These are phyloP conservation scores for Plectosphaerella plurivora DNA, from an alignment of 2,329 filamentous ascomycete species.

Conservation along the genomic window DNA sequence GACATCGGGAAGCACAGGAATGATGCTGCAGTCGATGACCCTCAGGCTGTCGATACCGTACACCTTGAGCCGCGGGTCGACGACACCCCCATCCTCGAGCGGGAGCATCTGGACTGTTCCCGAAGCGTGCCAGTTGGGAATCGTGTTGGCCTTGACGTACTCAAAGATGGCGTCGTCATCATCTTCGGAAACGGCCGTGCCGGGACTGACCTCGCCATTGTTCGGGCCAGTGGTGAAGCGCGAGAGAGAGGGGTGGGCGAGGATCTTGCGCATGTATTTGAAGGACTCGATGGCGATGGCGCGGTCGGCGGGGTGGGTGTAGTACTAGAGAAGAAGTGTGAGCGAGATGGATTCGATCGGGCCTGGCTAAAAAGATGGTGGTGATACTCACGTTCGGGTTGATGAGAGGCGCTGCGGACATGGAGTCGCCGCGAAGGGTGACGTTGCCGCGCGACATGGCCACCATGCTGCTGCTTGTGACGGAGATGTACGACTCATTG, in stretches of 20 bases:
- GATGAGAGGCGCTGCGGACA: constrained; percentile 15
- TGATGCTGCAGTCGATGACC: constrained; percentile 40
- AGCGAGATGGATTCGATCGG: too few relatives aligned
- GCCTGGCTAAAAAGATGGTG: too few relatives aligned
- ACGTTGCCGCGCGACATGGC: constrained; percentile 17
- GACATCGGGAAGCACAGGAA: constrained; percentile 35
- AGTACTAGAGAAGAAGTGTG: constrained; percentile 13
- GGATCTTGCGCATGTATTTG: constrained; percentile 23
- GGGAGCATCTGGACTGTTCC: constrained; percentile 49
- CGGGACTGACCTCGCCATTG: constrained; percentile 18
- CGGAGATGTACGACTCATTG: constrained; percentile 19
- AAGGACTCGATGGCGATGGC: constrained; percentile 25
- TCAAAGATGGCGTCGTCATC: constrained; percentile 20
- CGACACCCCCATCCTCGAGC: constrained; percentile 12
- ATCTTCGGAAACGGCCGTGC: constrained; percentile 13
- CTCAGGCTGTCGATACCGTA: constrained; percentile 51
- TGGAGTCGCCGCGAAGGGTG: constrained; percentile 13
- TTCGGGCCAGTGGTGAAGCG: constrained; percentile 16
- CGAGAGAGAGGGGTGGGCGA: constrained; percentile 17
- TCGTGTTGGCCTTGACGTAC: constrained; percentile 20
- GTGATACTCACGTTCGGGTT: constrained; percentile 19
- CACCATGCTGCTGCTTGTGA: constrained; percentile 18
- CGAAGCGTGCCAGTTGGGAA: constrained; percentile 34
- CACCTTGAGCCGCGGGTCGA: constrained; percentile 31
- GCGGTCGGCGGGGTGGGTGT: constrained; percentile 20